phyloP scores from a whole-genome alignment of 805 yeast species.

The Yamadazyma scolyti region DNA sequence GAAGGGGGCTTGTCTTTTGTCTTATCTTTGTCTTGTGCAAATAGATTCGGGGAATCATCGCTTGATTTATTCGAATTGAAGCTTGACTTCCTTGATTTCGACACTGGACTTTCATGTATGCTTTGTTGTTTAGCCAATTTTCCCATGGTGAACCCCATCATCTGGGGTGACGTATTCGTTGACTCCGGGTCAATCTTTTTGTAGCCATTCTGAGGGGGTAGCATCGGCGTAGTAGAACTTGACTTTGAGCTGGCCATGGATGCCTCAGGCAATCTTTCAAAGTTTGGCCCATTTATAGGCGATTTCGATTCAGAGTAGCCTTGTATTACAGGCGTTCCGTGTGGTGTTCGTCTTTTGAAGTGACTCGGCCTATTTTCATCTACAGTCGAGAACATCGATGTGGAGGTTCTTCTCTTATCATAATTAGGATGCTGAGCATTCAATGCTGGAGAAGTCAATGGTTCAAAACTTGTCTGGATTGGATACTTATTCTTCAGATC shows the following conservation, averaged over 20 bases:
- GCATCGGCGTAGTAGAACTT: slow-evolving; percentile 25
- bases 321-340: slow-evolving; percentile 37
- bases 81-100: slow-evolving; percentile 12
- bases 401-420: slow-evolving; percentile 31
- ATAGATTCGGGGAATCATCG: slow-evolving; percentile 20
- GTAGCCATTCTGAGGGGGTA: slow-evolving; percentile 36
- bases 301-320: slow-evolving; percentile 13
- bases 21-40: slow-evolving; percentile 8
- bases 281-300: slow-evolving; percentile 9
- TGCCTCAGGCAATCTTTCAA: slow-evolving; percentile 29
- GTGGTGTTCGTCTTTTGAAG: slow-evolving; percentile 41
- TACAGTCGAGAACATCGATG: slow-evolving; percentile 27
- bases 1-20: slow-evolving; percentile 31
- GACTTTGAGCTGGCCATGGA: slow-evolving; percentile 7
- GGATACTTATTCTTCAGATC: slow-evolving; percentile 29
- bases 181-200: slow-evolving; percentile 15
- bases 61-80: slow-evolving; percentile 11
- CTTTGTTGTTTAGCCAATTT: slow-evolving; percentile 33
- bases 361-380: slow-evolving; percentile 18
- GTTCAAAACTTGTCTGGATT: slow-evolving; percentile 33
- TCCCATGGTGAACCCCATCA: slow-evolving; percentile 48
- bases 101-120: slow-evolving; percentile 7
- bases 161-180: slow-evolving; percentile 19
- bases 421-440: slow-evolving; percentile 32
- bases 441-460: slow-evolving; percentile 69